Conservation (phyloP, 2,329 filamentous ascomycete species). For the Cryphonectria naterciae region DNA sequence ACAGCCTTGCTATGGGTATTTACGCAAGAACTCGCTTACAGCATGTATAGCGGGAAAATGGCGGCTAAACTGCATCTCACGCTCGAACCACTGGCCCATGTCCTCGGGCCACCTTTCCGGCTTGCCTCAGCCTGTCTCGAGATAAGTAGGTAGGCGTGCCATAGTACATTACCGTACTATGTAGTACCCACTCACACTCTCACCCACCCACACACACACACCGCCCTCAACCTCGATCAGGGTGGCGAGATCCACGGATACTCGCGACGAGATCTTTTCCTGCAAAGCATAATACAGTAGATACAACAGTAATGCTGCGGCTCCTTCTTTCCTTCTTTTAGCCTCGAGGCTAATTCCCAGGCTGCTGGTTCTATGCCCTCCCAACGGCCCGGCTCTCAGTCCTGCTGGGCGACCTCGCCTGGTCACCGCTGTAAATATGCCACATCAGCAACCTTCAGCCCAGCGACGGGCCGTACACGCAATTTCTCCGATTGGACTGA, state of each 20-base stretch:
- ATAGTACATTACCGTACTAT: background rate
- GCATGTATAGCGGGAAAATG: background rate
- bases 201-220: background rate
- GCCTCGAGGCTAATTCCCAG: slow-evolving; percentile 7
- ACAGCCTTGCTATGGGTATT: background rate
- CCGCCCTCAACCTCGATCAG: background rate
- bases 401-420: background rate
- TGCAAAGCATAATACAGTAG: background rate
- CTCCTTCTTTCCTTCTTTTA: background rate
- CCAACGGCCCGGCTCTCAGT: background rate
- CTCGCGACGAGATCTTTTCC: slow-evolving; percentile 1
- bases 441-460: background rate
- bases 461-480: slow-evolving; percentile 9
- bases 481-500: slow-evolving; percentile 12
- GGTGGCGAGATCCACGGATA: background rate
- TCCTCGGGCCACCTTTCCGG: slow-evolving; percentile 14
- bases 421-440: background rate
- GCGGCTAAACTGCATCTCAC: slow-evolving; percentile 10
- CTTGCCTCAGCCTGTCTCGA: background rate
- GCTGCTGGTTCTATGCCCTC: background rate
- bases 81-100: background rate
- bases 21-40: background rate
- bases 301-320: background rate
- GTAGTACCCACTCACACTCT: background rate
- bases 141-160: background rate